Evolutionary conservation across 2,329 filamentous ascomycete genomes (phyloP), one percentile per base, ranked within the genome.

Genomic region (Epichloe aotearoae): DNA sequence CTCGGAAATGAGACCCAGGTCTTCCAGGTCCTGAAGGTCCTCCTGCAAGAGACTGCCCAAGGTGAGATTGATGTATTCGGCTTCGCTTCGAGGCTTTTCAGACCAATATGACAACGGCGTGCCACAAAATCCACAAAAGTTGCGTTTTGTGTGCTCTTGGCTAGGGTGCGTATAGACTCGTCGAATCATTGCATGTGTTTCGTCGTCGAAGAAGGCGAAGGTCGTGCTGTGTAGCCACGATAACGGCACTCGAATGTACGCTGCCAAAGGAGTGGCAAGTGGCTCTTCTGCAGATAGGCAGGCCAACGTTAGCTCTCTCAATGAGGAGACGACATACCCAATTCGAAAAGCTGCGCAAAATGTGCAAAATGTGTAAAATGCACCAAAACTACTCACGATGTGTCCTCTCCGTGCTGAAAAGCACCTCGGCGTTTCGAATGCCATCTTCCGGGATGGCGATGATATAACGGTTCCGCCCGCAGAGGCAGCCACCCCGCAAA

Each of bases 111-210:
- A 84, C 50, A 96, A 71, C 12, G 86, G 85, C 0, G 89, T 95
- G 49, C 90, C 90, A 64, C 90, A 95, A 70, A 86, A 94, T 23
- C 90, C 90, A 68, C 90, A 96, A 67, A 96, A 96, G 57, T 88
- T 79, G 47, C 87, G 81, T 63, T 84, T 81, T 1, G 79, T 73
- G 58, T 77, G 69, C 48, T 75, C 73, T 49, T 77, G 76, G 57
- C 73, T 69, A 2, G 72, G 73, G 20, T 82, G 76, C 10, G 79
- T 79, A 65, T 86, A 89, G 46, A 76, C 74, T 40, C 83, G 78
- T 51, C 79, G 80, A 62, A 89, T 89, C 48, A 73, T 72, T 50
- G 72, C 59, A 64, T 80, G 77, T 15, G 82, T 80, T 69, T 95
- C 90, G 66, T 95, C 87, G 3, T 84, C 77, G 64, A 84, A 89